phyloP scores from a whole-genome alignment of 2,329 filamentous ascomycete genomes.

The Monosporascus sp. region DNA sequence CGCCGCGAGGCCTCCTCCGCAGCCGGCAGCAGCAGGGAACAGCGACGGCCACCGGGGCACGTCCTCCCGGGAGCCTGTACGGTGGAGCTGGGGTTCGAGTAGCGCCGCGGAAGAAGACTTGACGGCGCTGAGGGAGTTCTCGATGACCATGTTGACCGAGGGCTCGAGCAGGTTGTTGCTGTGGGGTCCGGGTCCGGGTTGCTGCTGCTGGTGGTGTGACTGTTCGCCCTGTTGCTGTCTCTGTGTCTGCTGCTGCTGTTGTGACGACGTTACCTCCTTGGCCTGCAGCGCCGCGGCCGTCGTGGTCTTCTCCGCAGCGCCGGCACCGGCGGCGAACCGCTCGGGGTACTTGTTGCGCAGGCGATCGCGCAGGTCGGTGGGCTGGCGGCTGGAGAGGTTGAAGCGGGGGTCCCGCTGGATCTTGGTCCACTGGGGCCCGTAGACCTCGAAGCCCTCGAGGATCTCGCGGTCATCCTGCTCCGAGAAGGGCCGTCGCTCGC shows the following conservation, averaged over 20 bases:
- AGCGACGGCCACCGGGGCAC: constrained; percentile 37
- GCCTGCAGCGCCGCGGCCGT: constrained; percentile 48
- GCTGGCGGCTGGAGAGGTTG: constrained; percentile 52
- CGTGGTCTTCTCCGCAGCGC: constrained; percentile 27
- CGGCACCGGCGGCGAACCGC: constrained; percentile 36
- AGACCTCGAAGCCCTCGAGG: constrained; percentile 51
- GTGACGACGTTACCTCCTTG: constrained; percentile 25
- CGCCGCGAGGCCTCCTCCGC: constrained; percentile 8
- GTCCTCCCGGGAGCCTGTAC: constrained; percentile 41
- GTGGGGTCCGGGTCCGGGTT: background rate
- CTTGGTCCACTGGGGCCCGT: constrained; percentile 60
- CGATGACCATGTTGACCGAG: constrained; percentile 43
- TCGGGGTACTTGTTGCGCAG: constrained; percentile 59
- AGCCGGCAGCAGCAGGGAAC: constrained; percentile 2
- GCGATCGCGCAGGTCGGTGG: constrained; percentile 58
- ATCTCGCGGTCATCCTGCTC: constrained; percentile 59
- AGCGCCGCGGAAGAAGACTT: constrained; percentile 24
- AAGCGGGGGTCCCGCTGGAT: constrained; percentile 57
- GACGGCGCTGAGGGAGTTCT: constrained; percentile 36
- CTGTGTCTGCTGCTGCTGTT: too few species aligned
- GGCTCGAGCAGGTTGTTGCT: constrained; percentile 44
- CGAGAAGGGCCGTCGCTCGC: constrained; percentile 56
- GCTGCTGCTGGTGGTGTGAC: background rate
- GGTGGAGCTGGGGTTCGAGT: constrained; percentile 34
- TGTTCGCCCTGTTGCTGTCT: too few species aligned